Conservation (phyloP, 805 yeast species). For the Metschnikowia noctiluminum region DNA sequence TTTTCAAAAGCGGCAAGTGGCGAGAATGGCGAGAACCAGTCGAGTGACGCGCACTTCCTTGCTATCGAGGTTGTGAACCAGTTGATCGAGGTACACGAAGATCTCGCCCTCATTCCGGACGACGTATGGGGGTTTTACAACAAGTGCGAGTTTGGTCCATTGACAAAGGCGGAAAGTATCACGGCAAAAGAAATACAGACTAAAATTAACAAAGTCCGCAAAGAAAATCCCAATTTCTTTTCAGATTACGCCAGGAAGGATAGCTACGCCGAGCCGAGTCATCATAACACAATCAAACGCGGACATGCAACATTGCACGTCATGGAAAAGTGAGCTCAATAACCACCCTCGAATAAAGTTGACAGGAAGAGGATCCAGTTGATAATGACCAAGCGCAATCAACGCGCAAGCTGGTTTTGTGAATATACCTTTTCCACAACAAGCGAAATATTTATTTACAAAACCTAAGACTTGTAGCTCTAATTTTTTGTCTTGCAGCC, state of each 20-base stretch:
- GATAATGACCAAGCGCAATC: too few relatives aligned
- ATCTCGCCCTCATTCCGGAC: conserved; percentile 70
- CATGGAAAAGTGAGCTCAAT: neutral
- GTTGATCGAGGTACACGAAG: conserved; percentile 77
- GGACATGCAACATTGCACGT: conserved; percentile 11
- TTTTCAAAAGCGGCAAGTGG: conserved; percentile 48
- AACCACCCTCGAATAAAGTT: too few relatives aligned
- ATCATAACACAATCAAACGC: conserved; percentile 12
- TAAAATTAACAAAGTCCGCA: conserved; percentile 29
- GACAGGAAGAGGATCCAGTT: too few relatives aligned
- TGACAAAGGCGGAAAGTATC: conserved; percentile 17
- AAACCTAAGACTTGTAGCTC: too few relatives aligned
- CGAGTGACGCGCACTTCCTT: conserved; percentile 73
- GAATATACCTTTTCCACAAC: too few relatives aligned
- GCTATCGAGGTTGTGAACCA: conserved; percentile 89
- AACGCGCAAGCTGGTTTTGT: too few relatives aligned
- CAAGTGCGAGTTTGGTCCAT: conserved; percentile 36
- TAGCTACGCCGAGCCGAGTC: conserved; percentile 10
- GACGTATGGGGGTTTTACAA: conserved; percentile 54
- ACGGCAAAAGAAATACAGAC: conserved; percentile 37
- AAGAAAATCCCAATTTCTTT: conserved; percentile 33
- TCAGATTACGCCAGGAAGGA: conserved; percentile 9
- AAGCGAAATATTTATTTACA: too few relatives aligned
- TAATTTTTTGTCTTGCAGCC: too few relatives aligned
- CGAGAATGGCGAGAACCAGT: conserved; percentile 21